Conservation (phyloP, 225 moss, liverwort and hornwort genomes). For the Straminergon stramineum region DNA sequence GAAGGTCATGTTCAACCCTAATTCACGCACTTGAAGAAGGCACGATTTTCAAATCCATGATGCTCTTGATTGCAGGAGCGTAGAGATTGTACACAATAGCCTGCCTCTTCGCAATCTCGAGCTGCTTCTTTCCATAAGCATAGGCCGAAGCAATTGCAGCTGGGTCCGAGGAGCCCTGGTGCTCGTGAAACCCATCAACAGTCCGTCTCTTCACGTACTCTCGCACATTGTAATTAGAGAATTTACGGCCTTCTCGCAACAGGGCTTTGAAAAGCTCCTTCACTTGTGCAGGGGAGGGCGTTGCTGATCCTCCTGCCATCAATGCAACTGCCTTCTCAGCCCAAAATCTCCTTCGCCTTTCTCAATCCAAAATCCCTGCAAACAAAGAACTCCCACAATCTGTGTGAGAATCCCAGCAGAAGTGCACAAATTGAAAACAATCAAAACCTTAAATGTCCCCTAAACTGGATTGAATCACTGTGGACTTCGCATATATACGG, state of each 20-base stretch:
- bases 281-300: conserved; percentile 51
- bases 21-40: conserved; percentile 3
- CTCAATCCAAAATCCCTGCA: not conserved
- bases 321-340: not conserved
- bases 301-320: conserved; percentile 38
- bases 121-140: conserved; percentile 46
- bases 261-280: conserved; percentile 53
- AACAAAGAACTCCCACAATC: not conserved
- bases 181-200: conserved; percentile 52
- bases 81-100: conserved; percentile 69
- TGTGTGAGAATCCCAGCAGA: not conserved
- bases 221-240: conserved; percentile 86
- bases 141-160: conserved; percentile 42
- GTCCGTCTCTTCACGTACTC: conserved; percentile 87
- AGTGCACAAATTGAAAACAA: not conserved
- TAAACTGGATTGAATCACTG: not conserved
- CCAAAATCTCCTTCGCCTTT: not conserved
- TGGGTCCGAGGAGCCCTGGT: conserved; percentile 33
- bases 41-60: conserved; percentile 81
- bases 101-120: conserved; percentile 78
- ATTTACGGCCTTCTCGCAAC: conserved; percentile 62
- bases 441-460: not conserved
- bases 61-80: conserved; percentile 65
- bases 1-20: not conserved
- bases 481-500: not conserved